These are phyloP conservation scores for Phytophthora citrophthora DNA, from an alignment of 352 stramenopile species.

Conservation along the genomic window DNA sequence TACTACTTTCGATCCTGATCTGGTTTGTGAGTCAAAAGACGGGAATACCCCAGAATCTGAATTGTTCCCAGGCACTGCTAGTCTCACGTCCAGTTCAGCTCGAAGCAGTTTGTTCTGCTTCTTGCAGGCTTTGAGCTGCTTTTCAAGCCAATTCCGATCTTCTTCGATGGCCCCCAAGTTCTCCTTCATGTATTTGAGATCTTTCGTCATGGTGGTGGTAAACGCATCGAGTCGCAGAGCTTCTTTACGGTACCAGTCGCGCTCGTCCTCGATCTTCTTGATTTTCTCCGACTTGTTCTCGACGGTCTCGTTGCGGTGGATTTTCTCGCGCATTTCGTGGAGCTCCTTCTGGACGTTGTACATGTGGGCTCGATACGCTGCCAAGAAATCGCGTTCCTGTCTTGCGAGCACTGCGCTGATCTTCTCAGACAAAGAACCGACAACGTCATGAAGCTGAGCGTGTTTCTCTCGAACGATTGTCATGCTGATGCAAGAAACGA, in stretches of 20 bases:
- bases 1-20: constrained; percentile 13
- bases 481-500: constrained; percentile 56
- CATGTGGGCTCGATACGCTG: constrained; percentile 95
- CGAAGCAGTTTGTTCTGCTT: constrained; percentile 94
- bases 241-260: constrained; percentile 94
- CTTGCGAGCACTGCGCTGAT: constrained; percentile 90
- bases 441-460: constrained; percentile 80
- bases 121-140: constrained; percentile 94
- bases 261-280: constrained; percentile 93
- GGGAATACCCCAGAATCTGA: constrained; percentile 39
- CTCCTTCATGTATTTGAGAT: constrained; percentile 93
- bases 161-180: constrained; percentile 92
- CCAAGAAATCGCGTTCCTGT: constrained; percentile 94
- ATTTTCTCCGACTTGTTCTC: constrained; percentile 92
- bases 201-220: constrained; percentile 92
- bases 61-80: constrained; percentile 38
- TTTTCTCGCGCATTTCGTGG: constrained; percentile 90
- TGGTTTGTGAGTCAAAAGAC: constrained; percentile 43
- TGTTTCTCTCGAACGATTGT: constrained; percentile 78
- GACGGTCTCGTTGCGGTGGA: constrained; percentile 89
- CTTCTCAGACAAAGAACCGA: constrained; percentile 87
- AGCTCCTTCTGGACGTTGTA: constrained; percentile 96
- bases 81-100: constrained; percentile 75
- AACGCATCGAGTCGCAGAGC: constrained; percentile 91
- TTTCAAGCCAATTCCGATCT: constrained; percentile 92